A percentile compares a stretch with the other conserved stretches of the same genome.
Evolutionary conservation across 2,329 filamentous ascomycete genomes (phyloP).

Genomic region (Aspergillus pseudoterreus): DNA sequence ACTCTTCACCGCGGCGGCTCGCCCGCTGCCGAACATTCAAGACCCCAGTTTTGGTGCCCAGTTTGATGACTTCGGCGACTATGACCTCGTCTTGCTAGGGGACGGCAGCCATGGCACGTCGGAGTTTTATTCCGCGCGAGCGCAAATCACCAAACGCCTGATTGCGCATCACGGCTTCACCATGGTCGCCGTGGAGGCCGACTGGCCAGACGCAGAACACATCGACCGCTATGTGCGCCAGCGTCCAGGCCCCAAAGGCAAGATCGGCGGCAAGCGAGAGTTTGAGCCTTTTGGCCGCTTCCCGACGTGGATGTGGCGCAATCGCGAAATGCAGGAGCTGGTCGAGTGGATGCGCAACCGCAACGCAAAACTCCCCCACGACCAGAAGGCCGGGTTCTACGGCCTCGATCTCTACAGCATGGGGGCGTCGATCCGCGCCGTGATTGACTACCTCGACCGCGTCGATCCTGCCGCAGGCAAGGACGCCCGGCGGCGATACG

Average conservation of each 20-base stretch:
- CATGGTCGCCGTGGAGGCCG: constrained; percentile 50
- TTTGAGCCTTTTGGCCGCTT: constrained; percentile 48
- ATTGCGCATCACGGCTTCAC: constrained; percentile 50
- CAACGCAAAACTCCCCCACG: constrained; percentile 33
- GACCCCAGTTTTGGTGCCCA: constrained; percentile 36
- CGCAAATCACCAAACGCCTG: constrained; percentile 50
- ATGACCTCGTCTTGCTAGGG: constrained; percentile 43
- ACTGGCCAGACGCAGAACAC: constrained; percentile 53
- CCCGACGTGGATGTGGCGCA: constrained; percentile 57
- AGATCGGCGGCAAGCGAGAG: constrained; percentile 24
- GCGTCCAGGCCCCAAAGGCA: constrained; percentile 36
- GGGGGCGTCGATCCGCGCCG: constrained; percentile 44
- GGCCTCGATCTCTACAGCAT: constrained; percentile 53
- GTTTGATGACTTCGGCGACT: constrained; percentile 40
- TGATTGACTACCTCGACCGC: constrained; percentile 48
- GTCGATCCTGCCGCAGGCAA: constrained; percentile 44
- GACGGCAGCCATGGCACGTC: constrained; percentile 53
- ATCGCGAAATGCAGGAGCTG: constrained; percentile 49
- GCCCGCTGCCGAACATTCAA: constrained; percentile 33
- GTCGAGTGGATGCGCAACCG: constrained; percentile 50
- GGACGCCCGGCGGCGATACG: constrained; percentile 45
- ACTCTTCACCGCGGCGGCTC: constrained; percentile 33
- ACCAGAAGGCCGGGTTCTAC: constrained; percentile 42
- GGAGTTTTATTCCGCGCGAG: constrained; percentile 52
- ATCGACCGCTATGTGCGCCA: constrained; percentile 51